phyloP scores from a whole-genome alignment of 768 basidiomycete genomes.

The Naganishia onofrii region DNA sequence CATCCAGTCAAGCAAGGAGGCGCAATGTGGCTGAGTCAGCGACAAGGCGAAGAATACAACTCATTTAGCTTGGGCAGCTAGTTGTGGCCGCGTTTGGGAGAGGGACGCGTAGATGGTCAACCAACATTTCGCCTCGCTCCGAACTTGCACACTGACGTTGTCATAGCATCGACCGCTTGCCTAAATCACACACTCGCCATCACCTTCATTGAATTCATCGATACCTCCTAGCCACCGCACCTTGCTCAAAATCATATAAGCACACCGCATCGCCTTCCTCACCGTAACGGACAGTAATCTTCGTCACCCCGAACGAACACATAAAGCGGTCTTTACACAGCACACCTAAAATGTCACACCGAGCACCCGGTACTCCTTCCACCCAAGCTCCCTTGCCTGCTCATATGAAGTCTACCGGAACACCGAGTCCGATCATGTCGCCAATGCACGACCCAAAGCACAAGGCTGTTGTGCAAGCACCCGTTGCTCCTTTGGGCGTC shows the following conservation, averaged over 20 bases:
- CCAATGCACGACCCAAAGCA: conserved; percentile 51
- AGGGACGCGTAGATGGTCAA: conserved; percentile 1
- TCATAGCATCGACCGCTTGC: background rate
- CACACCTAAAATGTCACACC: conserved; percentile 8
- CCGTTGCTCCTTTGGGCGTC: conserved; percentile 43
- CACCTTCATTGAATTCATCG: background rate
- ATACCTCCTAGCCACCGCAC: background rate
- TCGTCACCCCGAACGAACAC: background rate
- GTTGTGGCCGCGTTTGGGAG: background rate
- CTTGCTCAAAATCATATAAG: background rate
- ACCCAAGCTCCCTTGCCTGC: conserved; percentile 11
- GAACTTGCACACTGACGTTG: background rate
- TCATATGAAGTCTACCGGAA: conserved; percentile 16
- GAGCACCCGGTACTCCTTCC: background rate
- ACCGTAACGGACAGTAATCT: background rate
- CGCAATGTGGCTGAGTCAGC: conserved; percentile 9
- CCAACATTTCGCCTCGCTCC: conserved; percentile 18
- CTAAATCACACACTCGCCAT: background rate
- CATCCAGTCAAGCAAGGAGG: background rate
- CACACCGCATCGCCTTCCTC: background rate
- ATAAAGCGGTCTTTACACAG: background rate
- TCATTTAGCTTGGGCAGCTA: background rate
- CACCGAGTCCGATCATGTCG: conserved; percentile 35
- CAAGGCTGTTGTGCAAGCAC: conserved; percentile 44
- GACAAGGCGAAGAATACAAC: background rate